Base-by-base conservation (phyloP, 257 asterid species). In the Penstemon davidsonii region DNA sequence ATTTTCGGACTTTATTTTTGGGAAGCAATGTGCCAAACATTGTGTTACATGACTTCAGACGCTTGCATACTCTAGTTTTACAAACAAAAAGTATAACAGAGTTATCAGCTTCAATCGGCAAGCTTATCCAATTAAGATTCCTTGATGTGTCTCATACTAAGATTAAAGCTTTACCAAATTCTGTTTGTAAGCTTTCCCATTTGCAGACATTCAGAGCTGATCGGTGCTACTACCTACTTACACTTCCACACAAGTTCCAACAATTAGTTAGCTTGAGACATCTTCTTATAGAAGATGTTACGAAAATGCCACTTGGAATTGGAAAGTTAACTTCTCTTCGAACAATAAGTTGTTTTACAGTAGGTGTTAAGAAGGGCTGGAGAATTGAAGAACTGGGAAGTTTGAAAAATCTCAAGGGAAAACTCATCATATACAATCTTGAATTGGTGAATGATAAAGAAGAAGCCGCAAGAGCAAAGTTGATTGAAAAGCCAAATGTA, bases 41-140 rank as follows among this genome's bases (percentile, higher is more conserved):
- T 40, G 18, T 62, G 51, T 58, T 80, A 12, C 18, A 42, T 37
- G 47, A 57, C 4, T 68, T 75, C 50, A 62, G n/a, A 15, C 4
- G 53, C 40, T 54, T 78, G 55, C 70, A 52, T n/a, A 45, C 55
- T 53, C 65, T 78, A 15, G 7, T 8, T 40, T 36, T 73, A 12
- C 4, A 5, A 3, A 2, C 5, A 1, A 3, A 39, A 11, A 5
- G 9, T 4, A 2, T 42, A 4, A 12, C n/a, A 38, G 64, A 60
- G 37, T 52, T 70, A 33, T 61, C 78, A 8, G 5, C 57, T 4
- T 67, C 74, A 10, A 46, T 80, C 6, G 42, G 71, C 11, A 46
- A 68, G 64, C 37, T 80, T 18, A 76, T 52, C 44, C 82, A 66
- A 55, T 71, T 80, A 42, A 41, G 82, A 55, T 62, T 33, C 62